These are phyloP conservation scores for Olyra latifolia DNA, from an alignment of 176 grass and related monocot species.

Conservation along the genomic window DNA sequence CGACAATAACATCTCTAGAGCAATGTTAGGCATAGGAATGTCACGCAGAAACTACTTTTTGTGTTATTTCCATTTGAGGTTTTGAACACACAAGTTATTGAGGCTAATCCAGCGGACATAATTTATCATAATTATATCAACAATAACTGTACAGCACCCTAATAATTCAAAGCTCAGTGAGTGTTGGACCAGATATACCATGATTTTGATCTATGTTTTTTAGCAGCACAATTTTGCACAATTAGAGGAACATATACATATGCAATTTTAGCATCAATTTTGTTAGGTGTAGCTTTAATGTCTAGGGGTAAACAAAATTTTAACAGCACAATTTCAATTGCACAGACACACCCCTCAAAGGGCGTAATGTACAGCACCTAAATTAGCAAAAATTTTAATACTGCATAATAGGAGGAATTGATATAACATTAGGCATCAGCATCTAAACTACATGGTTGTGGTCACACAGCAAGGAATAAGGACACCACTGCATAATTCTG, in stretches of 20 bases:
- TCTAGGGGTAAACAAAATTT: not conserved
- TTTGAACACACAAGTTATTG: not conserved
- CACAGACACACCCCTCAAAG: not conserved
- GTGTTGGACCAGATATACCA: not conserved
- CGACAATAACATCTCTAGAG: not conserved
- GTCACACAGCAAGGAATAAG: not conserved
- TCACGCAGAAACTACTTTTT: conserved; percentile 4
- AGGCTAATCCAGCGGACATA: not conserved
- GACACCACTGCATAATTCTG: not conserved
- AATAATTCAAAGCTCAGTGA: not conserved
- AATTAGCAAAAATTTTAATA: not conserved
- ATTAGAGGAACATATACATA: not conserved
- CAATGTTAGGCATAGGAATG: not conserved
- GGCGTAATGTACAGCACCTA: not conserved
- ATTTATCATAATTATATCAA: not conserved
- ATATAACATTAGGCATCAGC: not conserved
- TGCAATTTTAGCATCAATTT: not conserved
- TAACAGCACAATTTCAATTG: not conserved
- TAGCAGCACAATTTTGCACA: not conserved
- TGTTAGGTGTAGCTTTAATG: not conserved
- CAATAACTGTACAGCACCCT: not conserved
- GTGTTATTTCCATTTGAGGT: not conserved
- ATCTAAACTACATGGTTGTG: not conserved
- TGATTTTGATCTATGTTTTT: not conserved
- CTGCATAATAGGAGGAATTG: not conserved